phyloP scores from a whole-genome alignment of 2,329 filamentous ascomycete genomes.

The Phialocephala subalpina region DNA sequence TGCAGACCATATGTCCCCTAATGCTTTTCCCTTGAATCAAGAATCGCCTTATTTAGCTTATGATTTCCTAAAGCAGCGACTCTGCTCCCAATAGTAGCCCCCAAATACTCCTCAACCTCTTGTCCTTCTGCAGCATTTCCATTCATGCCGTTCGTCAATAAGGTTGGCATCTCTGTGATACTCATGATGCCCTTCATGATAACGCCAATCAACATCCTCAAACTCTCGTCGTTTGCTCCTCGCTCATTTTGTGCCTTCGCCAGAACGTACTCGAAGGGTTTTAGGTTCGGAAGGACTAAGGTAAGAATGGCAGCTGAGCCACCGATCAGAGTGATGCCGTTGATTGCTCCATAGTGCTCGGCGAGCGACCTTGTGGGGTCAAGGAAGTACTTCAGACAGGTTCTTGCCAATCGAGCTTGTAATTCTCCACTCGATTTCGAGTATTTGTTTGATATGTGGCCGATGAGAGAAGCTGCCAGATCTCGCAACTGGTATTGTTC shows the following conservation, averaged over 20 bases:
- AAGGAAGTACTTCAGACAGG: conserved; percentile 90
- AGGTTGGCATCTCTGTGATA: conserved; percentile 53
- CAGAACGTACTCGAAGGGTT: conserved; percentile 68
- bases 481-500: conserved; percentile 85
- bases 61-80: conserved; percentile 37
- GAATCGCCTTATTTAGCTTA: conserved; percentile 41
- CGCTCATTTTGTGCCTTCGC: conserved; percentile 61
- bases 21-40: conserved; percentile 37
- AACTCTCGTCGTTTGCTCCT: conserved; percentile 60
- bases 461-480: conserved; percentile 82
- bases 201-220: conserved; percentile 65
- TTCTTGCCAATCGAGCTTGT: conserved; percentile 88
- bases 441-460: conserved; percentile 82
- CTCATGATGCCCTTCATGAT: conserved; percentile 63
- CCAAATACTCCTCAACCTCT: conserved; percentile 42
- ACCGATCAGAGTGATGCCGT: conserved; percentile 80
- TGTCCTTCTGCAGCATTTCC: conserved; percentile 32
- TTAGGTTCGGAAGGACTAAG: conserved; percentile 71
- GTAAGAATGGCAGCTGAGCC: conserved; percentile 70
- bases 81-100: conserved; percentile 39
- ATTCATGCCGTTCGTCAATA: conserved; percentile 34
- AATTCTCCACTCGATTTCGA: conserved; percentile 81
- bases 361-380: conserved; percentile 84
- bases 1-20: background rate
- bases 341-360: conserved; percentile 88